Evolutionary conservation across 129 eudicot genomes (phyloP).

Genomic region (Rutidosis leptorrhynchoides): DNA sequence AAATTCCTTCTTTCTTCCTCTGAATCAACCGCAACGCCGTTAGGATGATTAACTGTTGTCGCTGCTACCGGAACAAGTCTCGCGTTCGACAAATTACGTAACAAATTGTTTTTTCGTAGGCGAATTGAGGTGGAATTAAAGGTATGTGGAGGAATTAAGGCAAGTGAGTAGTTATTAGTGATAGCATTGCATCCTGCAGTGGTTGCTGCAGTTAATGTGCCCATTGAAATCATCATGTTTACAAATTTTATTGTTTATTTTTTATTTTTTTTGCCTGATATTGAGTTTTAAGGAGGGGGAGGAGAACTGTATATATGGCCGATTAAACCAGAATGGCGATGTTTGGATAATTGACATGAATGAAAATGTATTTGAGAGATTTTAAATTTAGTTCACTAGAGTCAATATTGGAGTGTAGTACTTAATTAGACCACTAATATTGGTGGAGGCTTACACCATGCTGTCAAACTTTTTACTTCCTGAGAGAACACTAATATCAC

Average conservation of each 20-base stretch:
- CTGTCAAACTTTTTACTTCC: too few relatives aligned
- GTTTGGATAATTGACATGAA: neutral
- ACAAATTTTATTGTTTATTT: too few relatives aligned
- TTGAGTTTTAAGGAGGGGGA: neutral
- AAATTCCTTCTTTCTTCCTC: constrained; percentile 28
- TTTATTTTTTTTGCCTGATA: constrained; percentile 9
- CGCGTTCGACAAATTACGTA: neutral
- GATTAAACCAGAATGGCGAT: neutral
- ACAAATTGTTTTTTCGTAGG: constrained; percentile 1
- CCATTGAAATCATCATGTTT: neutral
- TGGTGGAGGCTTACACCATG: too few relatives aligned
- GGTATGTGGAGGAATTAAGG: constrained; percentile 18
- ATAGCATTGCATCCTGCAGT: constrained; percentile 18
- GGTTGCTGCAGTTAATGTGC: constrained; percentile 4
- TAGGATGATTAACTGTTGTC: constrained; percentile 13
- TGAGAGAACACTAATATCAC: too few relatives aligned
- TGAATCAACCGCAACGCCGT: neutral
- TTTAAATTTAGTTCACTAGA: neutral
- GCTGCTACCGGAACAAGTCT: constrained; percentile 25
- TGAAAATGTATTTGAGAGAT: neutral
- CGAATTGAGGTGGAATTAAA: constrained; percentile 24
- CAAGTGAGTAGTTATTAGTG: neutral
- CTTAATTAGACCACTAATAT: too few relatives aligned
- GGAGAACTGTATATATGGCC: neutral
- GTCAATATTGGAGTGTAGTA: neutral